Percentiles rank a stretch among this genome's conserved stretches.
Evolutionary conservation across 495 filamentous ascomycete genomes (phyloP).

Genomic region (Hyphodiscus hymeniophilus): DNA sequence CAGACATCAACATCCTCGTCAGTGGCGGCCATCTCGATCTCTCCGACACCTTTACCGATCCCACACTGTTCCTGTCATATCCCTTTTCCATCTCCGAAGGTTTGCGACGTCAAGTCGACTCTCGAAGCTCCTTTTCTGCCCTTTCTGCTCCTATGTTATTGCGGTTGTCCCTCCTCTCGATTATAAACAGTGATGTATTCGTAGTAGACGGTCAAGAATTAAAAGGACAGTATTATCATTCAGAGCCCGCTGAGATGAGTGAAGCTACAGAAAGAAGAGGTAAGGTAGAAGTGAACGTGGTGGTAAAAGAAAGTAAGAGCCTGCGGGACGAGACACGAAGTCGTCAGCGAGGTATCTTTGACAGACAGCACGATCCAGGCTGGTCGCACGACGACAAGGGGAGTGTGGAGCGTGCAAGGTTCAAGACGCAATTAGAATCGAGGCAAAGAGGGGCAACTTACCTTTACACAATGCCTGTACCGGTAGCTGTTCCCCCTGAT

Average conservation of each 20-base stretch:
- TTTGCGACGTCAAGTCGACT: slow-evolving; percentile 22
- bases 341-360: slow-evolving; percentile 27
- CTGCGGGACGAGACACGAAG: slow-evolving; percentile 32
- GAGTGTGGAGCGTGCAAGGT: slow-evolving; percentile 33
- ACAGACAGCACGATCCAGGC: no score
- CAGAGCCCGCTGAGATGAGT: slow-evolving; percentile 52
- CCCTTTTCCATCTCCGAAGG: slow-evolving; percentile 33
- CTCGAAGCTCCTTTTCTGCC: neutral
- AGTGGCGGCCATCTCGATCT: slow-evolving; percentile 62
- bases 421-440: slow-evolving; percentile 25
- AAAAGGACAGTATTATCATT: slow-evolving; percentile 23
- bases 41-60: slow-evolving; percentile 42
- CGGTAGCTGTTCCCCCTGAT: slow-evolving; percentile 25
- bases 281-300: slow-evolving; percentile 23
- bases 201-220: slow-evolving; percentile 3
- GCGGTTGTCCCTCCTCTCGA: slow-evolving; percentile 7
- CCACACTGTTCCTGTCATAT: slow-evolving; percentile 21
- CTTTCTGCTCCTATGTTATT: neutral
- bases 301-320: slow-evolving; percentile 21
- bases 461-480: slow-evolving; percentile 44
- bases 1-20: slow-evolving; percentile 58
- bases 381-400: slow-evolving; percentile 19
- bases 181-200: slow-evolving; percentile 2
- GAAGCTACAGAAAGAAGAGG: slow-evolving; percentile 23
- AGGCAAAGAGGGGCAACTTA: slow-evolving; percentile 37